Conservation (phyloP, 306 rosid species). For the Ormosia emarginata region DNA sequence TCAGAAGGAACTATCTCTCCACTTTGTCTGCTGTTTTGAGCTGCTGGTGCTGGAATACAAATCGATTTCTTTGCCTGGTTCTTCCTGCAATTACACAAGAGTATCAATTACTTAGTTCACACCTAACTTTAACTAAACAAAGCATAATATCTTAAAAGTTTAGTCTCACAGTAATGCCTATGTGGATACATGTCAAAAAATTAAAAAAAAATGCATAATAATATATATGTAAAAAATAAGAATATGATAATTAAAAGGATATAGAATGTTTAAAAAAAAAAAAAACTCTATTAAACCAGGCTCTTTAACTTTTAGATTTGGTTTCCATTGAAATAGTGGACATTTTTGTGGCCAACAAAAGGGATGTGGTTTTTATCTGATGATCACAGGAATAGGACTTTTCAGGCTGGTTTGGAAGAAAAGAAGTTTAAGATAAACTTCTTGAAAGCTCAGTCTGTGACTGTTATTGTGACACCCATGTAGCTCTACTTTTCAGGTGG, state of each 20-base stretch:
- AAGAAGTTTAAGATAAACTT: constrained; percentile 12
- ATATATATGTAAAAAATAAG: too few species aligned
- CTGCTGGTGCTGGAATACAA: constrained; percentile 82
- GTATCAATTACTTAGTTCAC: too few species aligned
- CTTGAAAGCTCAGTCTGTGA: constrained; percentile 43
- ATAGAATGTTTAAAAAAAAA: background rate
- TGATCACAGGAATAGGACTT: constrained; percentile 1
- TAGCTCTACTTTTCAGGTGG: constrained; percentile 24
- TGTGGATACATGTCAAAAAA: too few species aligned
- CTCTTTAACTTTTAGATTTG: background rate
- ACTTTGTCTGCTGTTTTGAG: constrained; percentile 62
- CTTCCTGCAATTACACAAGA: constrained; percentile 42
- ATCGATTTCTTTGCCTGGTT: constrained; percentile 76
- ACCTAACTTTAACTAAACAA: background rate
- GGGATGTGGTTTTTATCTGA: background rate
- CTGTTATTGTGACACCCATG: constrained; percentile 26
- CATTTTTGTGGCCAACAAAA: background rate
- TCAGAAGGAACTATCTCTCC: constrained; percentile 90
- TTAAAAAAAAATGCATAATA: too few species aligned
- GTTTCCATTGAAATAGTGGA: background rate
- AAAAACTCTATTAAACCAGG: background rate
- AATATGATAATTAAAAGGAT: background rate
- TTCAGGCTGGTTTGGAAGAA: constrained; percentile 34
- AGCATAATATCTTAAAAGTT: background rate
- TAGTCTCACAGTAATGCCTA: too few species aligned